Percentiles rank a stretch among this genome's conserved stretches.
Evolutionary conservation across 2,329 filamentous ascomycete species (phyloP).

Genomic region (Alternaria conjuncta): DNA sequence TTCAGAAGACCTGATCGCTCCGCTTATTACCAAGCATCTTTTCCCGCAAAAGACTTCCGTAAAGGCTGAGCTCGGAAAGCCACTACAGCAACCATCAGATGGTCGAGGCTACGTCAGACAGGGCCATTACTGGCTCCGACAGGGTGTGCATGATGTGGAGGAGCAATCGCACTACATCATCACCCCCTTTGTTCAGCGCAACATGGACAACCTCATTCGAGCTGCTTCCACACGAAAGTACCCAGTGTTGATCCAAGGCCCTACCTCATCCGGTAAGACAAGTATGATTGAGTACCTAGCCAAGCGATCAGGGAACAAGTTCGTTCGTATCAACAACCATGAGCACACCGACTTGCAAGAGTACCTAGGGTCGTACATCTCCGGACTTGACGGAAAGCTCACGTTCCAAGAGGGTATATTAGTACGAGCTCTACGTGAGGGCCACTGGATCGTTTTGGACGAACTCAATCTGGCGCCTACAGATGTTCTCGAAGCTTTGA

Average conservation of each 20-base stretch:
- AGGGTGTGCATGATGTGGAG: constrained; percentile 70
- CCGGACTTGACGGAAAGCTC: constrained; percentile 81
- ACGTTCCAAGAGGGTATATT: constrained; percentile 92
- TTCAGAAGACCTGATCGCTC: constrained; percentile 79
- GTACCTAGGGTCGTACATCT: constrained; percentile 93
- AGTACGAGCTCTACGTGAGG: constrained; percentile 88
- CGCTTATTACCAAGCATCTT: constrained; percentile 80
- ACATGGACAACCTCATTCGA: constrained; percentile 90
- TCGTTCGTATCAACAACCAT: constrained; percentile 99
- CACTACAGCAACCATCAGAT: constrained; percentile 78
- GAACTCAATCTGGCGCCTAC: constrained; percentile 97
- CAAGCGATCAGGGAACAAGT: constrained; percentile 95
- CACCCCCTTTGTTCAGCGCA: constrained; percentile 92
- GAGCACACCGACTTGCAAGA: constrained; percentile 98
- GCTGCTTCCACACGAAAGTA: constrained; percentile 91
- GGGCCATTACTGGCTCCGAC: constrained; percentile 88
- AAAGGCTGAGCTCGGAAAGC: constrained; percentile 76
- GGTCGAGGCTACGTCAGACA: constrained; percentile 82
- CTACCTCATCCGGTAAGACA: constrained; percentile 96
- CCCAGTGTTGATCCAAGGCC: constrained; percentile 93
- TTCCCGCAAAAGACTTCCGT: constrained; percentile 73
- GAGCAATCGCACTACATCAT: constrained; percentile 92
- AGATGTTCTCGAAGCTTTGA: constrained; percentile 94
- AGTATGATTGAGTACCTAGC: constrained; percentile 99
- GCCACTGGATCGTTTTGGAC: constrained; percentile 97